A percentile compares a stretch with the other conserved stretches of the same genome.
phyloP scores from a whole-genome alignment of 768 basidiomycete genomes.

The Leucocoprinus birnbaumii region DNA sequence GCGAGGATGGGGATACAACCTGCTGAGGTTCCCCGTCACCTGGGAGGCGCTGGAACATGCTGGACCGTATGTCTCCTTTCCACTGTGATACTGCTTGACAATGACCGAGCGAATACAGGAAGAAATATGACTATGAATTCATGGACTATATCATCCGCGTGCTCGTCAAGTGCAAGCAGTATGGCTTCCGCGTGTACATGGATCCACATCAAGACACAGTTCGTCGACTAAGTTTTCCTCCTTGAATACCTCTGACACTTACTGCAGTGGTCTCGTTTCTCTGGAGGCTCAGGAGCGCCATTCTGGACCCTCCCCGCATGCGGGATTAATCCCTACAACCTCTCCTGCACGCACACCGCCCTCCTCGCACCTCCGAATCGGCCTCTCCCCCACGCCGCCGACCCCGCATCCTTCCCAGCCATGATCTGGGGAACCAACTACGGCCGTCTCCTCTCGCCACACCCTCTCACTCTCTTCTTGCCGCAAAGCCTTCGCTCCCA shows the following conservation, averaged over 20 bases:
- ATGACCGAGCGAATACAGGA: constrained; percentile 39
- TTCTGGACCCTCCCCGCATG: constrained; percentile 92
- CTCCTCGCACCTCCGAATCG: constrained; percentile 92
- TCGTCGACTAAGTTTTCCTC: constrained; percentile 28
- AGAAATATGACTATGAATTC: constrained; percentile 85
- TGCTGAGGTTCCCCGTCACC: constrained; percentile 79
- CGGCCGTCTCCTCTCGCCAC: constrained; percentile 81
- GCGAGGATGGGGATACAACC: constrained; percentile 91
- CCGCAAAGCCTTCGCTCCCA: constrained; percentile 83
- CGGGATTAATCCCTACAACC: constrained; percentile 82
- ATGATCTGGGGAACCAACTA: constrained; percentile 99
- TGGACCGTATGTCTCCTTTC: constrained; percentile 76
- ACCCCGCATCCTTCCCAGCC: constrained; percentile 76
- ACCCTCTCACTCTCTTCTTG: constrained; percentile 96
- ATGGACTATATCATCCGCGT: constrained; percentile 90
- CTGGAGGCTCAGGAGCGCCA: constrained; percentile 92
- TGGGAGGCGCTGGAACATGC: constrained; percentile 96
- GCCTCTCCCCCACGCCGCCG: constrained; percentile 53
- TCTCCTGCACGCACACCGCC: constrained; percentile 83
- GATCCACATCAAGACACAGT: constrained; percentile 97
- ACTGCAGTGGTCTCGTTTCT: constrained; percentile 88
- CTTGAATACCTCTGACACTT: not conserved
- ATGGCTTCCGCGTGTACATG: constrained; percentile 89
- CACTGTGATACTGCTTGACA: constrained; percentile 3
- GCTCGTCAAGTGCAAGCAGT: constrained; percentile 86